Base-by-base conservation (phyloP, 345 rosid genomes). In the Brassica juncea region DNA sequence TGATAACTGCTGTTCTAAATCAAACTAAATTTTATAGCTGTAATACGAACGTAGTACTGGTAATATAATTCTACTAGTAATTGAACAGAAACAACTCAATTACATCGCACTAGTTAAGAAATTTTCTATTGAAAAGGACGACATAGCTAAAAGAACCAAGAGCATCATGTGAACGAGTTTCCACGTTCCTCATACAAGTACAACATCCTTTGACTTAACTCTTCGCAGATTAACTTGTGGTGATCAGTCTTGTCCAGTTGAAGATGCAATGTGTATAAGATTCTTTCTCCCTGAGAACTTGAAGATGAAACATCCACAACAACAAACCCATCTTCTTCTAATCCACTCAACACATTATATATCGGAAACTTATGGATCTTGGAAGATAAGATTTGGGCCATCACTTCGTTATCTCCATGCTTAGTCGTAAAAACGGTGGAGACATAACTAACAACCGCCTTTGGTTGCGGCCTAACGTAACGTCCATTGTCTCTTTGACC, bases 271-370 rank as follows among this genome's bases (percentile, higher is more conserved):
- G 76, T 87, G 75, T 86, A 80, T 81, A 92, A 88, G 54, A 85
- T 60, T 66, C 82, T 85, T 34, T 82, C 93, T 30, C 78, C 86
- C 19, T 39, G 85, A 58, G 91, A 86, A 58, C 85, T 75, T 58
- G 89, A 86, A 28, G 90, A 90, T 67, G 93, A 92, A 69, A 89
- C 82, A 57, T 87, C 88, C 9, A 85, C 44, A 7, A 88, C 79
- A 62, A 76, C 61, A 28, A 86, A 73, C 0, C 91, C 94, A 61
- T 85, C 84, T 44, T 83, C 79, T 76, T 89, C 88, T 55, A 90
- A 72, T 2, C 72, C 74, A 30, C 68, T 54, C 80, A 92, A 70
- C 21, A 90, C 81, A 66, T 80, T 70, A 52, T 71, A 68, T 49
- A 92, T 84, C 35, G 85, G 70, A 44, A 80, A 82, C 55, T 60